Base-by-base conservation (phyloP, 495 filamentous ascomycete species). In the Neurospora intermedia region DNA sequence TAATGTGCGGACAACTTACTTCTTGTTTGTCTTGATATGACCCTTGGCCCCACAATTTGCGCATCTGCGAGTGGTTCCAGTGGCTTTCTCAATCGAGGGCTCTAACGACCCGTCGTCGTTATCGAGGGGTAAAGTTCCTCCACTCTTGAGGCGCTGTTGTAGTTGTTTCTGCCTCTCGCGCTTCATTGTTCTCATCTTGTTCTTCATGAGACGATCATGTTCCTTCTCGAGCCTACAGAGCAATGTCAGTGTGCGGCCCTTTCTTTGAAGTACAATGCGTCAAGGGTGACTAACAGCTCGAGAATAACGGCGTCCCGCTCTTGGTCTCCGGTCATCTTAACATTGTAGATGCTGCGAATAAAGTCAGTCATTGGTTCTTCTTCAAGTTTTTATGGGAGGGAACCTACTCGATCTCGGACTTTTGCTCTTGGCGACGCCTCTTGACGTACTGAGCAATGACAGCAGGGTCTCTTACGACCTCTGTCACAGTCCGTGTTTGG, bases 1-100 rank as follows among this genome's bases (percentile, higher is more conserved):
- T 6, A 43, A 39, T 10, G 43, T 69, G 40, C 45, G 15, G 38
- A 41, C 18, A 46, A 77, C 84, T 80, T 85, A 94, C 92, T 95
- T 98, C 86, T 97, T 96, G 85, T 98, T 98, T n/a, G 94, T 98
- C 82, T 97, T 97, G 86, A 99, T 99, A 78, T 99, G 96, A 35
- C 96, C 96, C 27, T 94, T 91, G 77, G 94, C 91, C 42, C 95
- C 95, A 77, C 96, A 99, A 81, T 97, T 98, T 38, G 96, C 95
- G 78, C 96, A 99, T 81, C 98, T 98, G 74, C 96, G 88, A 39
- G 92, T 93, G 3, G 96, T 99, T 11, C 89, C 89, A 4, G 81
- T 83, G 70, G 80, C 73, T 76, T 84, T 84, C 75, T 87, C 88
- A 27, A 82, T 85, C 27, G 81, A 54, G 1, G 89, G 84, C 69